Evolutionary conservation across 1,284 basidiomycete genomes (phyloP).

Genomic region (Apiotrichum domesticum): DNA sequence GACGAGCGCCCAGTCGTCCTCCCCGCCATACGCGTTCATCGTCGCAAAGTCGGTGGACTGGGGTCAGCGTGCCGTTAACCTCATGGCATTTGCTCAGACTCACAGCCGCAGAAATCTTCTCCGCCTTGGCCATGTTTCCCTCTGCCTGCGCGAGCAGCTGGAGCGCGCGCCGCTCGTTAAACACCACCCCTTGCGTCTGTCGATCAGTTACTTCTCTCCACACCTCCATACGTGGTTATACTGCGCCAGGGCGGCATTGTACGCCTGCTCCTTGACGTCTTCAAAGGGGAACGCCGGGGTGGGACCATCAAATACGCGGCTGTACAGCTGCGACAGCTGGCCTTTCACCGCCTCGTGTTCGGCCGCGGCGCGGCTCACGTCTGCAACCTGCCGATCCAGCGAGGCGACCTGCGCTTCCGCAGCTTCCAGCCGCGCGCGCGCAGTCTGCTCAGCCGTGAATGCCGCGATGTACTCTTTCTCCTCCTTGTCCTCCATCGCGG

Average conservation of each 20-base stretch:
- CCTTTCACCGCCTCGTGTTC: constrained; percentile 8
- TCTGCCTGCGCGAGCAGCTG: constrained; percentile 13
- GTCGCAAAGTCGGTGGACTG: constrained; percentile 3
- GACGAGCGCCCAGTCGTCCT: constrained; percentile 2
- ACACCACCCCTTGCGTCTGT: constrained; percentile 13
- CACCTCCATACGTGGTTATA: constrained; percentile 10
- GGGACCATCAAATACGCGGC: constrained; percentile 16
- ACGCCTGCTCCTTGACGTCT: constrained; percentile 16
- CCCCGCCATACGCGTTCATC: constrained; percentile 4
- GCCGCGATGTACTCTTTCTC: constrained; percentile 24
- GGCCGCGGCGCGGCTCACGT: constrained; percentile 8
- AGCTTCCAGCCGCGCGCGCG: constrained; percentile 15
- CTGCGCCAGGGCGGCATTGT: neutral
- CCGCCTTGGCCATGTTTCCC: constrained; percentile 5
- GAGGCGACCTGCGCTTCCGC: constrained; percentile 14
- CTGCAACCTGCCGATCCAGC: constrained; percentile 5
- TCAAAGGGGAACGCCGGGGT: constrained; percentile 21
- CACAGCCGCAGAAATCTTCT: neutral
- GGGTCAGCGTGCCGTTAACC: neutral
- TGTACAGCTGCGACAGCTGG: constrained; percentile 17
- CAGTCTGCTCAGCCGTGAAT: constrained; percentile 17
- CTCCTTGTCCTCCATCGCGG: constrained; percentile 20
- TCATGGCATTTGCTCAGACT: neutral
- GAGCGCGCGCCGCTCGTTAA: constrained; percentile 22
- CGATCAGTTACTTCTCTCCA: too few relatives aligned